Conservation (phyloP, 495 filamentous ascomycete genomes). For the Massariosphaeria phaeospora region DNA sequence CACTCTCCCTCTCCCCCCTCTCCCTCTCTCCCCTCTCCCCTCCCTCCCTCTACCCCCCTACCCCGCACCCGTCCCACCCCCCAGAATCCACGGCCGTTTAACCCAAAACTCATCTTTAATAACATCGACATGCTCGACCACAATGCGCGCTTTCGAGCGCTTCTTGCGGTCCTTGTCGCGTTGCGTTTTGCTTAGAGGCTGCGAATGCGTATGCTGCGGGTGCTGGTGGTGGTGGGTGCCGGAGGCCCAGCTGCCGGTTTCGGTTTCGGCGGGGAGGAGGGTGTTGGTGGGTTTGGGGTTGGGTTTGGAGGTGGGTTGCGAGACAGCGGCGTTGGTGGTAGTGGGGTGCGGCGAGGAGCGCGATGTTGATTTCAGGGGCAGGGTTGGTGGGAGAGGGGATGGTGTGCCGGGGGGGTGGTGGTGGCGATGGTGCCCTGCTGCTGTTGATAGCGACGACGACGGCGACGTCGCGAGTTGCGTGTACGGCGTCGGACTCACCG, state of each 20-base stretch:
- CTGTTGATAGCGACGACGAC: no score
- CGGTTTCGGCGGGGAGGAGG: no score
- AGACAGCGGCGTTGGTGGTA: not conserved
- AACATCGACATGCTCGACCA: conserved; percentile 81
- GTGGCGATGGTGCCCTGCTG: not conserved
- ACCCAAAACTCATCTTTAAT: conserved; percentile 95
- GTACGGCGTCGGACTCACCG: no score
- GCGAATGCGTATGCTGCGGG: not conserved
- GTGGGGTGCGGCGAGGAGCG: no score
- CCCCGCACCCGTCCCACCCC: conserved; percentile 62
- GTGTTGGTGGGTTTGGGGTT: not conserved
- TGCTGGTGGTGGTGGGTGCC: not conserved
- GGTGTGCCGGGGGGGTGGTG: not conserved
- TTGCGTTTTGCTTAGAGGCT: conserved; percentile 64
- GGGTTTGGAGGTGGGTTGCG: not conserved
- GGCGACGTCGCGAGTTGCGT: no score
- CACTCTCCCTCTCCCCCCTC: not conserved
- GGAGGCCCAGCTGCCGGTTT: conserved; percentile 1
- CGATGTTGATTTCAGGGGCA: no score
- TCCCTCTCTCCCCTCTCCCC: not conserved
- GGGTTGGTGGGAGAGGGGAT: not conserved
- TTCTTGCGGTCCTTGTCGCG: conserved; percentile 71
- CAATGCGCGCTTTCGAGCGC: conserved; percentile 67
- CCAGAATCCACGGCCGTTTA: conserved; percentile 76
- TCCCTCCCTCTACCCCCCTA: conserved; percentile 45